Evolutionary conservation across 202 grass and related monocot species (phyloP), one percentile per base, ranked within the genome.

Genomic region (Sporobolus alterniflorus): DNA sequence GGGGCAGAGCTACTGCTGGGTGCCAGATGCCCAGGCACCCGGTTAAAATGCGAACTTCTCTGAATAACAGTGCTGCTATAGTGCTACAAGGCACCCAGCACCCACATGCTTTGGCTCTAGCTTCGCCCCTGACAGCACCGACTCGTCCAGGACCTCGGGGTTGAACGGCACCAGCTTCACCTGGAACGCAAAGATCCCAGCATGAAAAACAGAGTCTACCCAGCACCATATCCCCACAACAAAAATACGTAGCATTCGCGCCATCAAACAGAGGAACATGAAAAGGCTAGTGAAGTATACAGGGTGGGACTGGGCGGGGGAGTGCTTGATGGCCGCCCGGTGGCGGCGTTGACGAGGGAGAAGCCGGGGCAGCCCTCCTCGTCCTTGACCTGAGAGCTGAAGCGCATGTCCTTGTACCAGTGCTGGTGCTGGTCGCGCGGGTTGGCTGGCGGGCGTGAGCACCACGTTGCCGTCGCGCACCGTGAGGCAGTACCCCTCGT

Each of bases 321-420:
- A 97, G 79, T 97, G 94, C 88, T 97, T 97, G 67, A 94, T 74
- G 78, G 94, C 94, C 87, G 69, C 0, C 94, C 94, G 6, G 91
- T 94, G 66, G 84, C 89, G 48, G 90, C 92, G 83, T 94, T 97
- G 56, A 94, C 85, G 21, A 97, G 83, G 33, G 92, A 82, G 76
- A 97, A 94, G 31, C 82, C 85, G 0, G 94, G 89, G 77, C 60
- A 76, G 9, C 85, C 83, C 30, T 97, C 89, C 80, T 97, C 91
- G 86, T 97, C 94, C 92, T 94, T 94, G 42, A 97, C 63, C 70
- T 80, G 80, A 50, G 50, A 15, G 68, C 91, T 89, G 76, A 89
- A 88, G 42, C 83, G 87, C 92, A 97, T 94, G 74, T 97, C 91
- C 89, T 92, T 97, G 85, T 85, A 94, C 91, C 91, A 97, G 81